Evolutionary conservation across 2,329 filamentous ascomycete species (phyloP).

Genomic region (Penicillium rolfsii): DNA sequence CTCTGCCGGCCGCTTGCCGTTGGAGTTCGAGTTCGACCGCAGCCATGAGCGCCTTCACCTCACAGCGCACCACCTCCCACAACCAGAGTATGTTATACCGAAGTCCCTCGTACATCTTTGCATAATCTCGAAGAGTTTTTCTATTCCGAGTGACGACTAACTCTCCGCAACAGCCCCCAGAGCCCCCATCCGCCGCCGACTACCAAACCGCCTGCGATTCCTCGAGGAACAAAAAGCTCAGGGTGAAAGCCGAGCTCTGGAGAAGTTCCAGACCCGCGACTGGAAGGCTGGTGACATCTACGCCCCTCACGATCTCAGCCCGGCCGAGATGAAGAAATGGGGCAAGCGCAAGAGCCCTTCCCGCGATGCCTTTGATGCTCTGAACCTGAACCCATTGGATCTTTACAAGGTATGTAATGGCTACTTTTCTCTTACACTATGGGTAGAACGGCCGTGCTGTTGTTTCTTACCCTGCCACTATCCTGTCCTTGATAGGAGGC

Average conservation of each 20-base stretch:
- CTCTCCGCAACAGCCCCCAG: slow-evolving; percentile 22
- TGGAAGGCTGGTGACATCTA: slow-evolving; percentile 86
- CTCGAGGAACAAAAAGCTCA: slow-evolving; percentile 43
- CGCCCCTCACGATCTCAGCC: slow-evolving; percentile 81
- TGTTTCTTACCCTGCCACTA: background rate
- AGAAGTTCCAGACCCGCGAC: slow-evolving; percentile 59
- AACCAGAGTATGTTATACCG: slow-evolving; percentile 23
- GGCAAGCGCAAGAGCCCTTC: slow-evolving; percentile 58
- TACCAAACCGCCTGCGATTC: slow-evolving; percentile 39
- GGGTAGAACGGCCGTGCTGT: no score
- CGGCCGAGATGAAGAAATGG: slow-evolving; percentile 81
- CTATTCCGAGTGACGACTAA: background rate
- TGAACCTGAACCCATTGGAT: slow-evolving; percentile 78
- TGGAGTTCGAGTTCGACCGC: slow-evolving; percentile 44
- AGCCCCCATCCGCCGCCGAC: slow-evolving; percentile 30
- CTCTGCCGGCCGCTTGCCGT: slow-evolving; percentile 33
- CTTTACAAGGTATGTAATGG: slow-evolving; percentile 75
- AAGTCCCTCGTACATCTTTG: background rate
- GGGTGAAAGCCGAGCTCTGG: slow-evolving; percentile 43
- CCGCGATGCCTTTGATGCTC: slow-evolving; percentile 74
- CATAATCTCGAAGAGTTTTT: no score
- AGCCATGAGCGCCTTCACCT: slow-evolving; percentile 32
- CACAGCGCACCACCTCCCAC: slow-evolving; percentile 27
- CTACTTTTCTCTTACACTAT: background rate
- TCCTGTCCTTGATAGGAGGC: background rate